Percentiles rank a stretch among this genome's conserved stretches.
Conservation (phyloP, 306 rosid genomes). For the Trifolium dubium region DNA sequence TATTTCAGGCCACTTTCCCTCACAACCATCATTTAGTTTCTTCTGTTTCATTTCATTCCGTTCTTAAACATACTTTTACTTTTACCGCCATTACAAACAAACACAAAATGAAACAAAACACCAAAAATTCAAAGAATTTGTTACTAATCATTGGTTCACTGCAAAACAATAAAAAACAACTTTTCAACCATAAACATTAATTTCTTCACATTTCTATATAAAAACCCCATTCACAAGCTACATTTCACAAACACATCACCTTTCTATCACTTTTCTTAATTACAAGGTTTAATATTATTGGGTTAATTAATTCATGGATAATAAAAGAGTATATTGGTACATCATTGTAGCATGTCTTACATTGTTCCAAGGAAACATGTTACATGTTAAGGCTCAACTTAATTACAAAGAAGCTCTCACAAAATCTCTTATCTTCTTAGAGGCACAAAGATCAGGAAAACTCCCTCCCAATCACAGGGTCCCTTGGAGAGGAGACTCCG, state of each 20-base stretch:
- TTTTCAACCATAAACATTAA: constrained; percentile 3
- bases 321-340: constrained; percentile 43
- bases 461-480: constrained; percentile 70
- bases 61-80: neutral
- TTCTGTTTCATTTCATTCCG: neutral
- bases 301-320: constrained; percentile 38
- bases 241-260: constrained; percentile 12
- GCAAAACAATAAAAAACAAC: constrained; percentile 27
- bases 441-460: constrained; percentile 98
- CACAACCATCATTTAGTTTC: constrained; percentile 15
- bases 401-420: constrained; percentile 87
- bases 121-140: constrained; percentile 13
- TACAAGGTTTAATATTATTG: neutral
- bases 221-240: neutral
- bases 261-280: neutral
- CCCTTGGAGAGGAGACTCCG: constrained; percentile 94
- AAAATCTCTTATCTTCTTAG: constrained; percentile 80
- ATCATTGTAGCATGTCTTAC: constrained; percentile 61
- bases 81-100: constrained; percentile 29
- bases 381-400: constrained; percentile 46
- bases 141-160: constrained; percentile 20
- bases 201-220: constrained; percentile 22
- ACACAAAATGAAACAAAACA: neutral
- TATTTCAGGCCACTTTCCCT: neutral
- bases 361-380: constrained; percentile 49